Percentiles rank a stretch among this genome's conserved stretches.
These are phyloP conservation scores for Termitomyces sp. DNA, from an alignment of 768 basidiomycete genomes.

Conservation along the genomic window DNA sequence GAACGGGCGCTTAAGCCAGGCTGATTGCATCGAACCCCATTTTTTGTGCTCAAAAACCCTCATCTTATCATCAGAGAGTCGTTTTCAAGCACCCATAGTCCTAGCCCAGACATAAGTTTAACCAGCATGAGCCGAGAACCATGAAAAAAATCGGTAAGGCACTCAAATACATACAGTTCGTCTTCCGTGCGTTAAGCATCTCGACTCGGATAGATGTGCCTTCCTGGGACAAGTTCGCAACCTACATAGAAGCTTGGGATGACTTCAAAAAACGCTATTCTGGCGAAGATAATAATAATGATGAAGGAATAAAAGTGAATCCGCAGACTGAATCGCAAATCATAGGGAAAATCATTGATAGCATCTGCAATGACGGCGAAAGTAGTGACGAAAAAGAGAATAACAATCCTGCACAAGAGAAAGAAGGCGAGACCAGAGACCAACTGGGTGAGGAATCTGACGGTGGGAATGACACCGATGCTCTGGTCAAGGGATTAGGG, in stretches of 20 bases:
- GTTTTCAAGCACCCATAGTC: neutral
- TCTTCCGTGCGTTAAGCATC: too few species aligned
- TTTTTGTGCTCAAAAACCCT: neutral
- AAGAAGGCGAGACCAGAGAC: neutral
- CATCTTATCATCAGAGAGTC: neutral
- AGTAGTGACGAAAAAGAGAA: neutral
- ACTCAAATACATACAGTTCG: neutral
- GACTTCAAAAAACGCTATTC: neutral
- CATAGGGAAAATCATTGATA: neutral
- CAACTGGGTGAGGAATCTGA: neutral
- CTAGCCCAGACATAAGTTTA: neutral
- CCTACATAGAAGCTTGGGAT: neutral
- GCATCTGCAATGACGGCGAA: too few species aligned
- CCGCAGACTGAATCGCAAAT: neutral
- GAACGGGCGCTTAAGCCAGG: too few species aligned
- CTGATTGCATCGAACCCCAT: too few species aligned
- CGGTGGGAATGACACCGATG: neutral
- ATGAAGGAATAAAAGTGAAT: neutral
- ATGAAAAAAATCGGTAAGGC: neutral
- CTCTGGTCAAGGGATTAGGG: neutral
- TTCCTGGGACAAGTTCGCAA: too few species aligned
- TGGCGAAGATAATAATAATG: neutral
- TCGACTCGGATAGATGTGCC: too few species aligned
- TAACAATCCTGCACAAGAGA: neutral
- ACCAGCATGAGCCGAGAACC: neutral